Conservation (phyloP, 805 yeast species). For the Kodamaea fukazawae region DNA sequence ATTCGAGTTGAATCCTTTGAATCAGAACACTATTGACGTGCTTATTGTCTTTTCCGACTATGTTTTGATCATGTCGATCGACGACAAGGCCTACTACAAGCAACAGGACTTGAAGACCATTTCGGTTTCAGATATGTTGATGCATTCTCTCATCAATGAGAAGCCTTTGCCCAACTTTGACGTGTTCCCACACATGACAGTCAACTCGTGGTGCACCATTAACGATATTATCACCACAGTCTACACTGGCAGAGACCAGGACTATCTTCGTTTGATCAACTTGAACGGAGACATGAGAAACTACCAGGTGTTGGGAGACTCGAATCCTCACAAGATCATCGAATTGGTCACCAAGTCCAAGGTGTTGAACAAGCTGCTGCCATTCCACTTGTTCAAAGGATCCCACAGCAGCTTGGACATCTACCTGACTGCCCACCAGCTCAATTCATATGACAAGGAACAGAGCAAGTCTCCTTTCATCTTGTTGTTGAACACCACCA, state of each 20-base stretch:
- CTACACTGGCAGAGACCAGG: slow-evolving; percentile 28
- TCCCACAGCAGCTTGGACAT: slow-evolving; percentile 30
- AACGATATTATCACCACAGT: slow-evolving; percentile 52
- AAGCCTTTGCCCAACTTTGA: slow-evolving; percentile 57
- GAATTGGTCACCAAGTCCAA: slow-evolving; percentile 65
- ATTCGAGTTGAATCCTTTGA: slow-evolving; percentile 36
- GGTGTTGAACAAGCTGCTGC: slow-evolving; percentile 72
- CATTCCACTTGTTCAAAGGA: slow-evolving; percentile 79
- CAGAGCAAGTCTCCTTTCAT: slow-evolving; percentile 60
- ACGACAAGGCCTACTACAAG: slow-evolving; percentile 41
- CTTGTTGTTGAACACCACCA: slow-evolving; percentile 59
- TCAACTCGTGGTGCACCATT: slow-evolving; percentile 64
- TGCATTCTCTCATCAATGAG: slow-evolving; percentile 88
- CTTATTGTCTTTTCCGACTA: slow-evolving; percentile 80
- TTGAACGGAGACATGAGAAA: slow-evolving; percentile 21
- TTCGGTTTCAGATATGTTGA: slow-evolving; percentile 71
- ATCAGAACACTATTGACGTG: slow-evolving; percentile 39
- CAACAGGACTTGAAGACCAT: slow-evolving; percentile 40
- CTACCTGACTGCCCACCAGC: slow-evolving; percentile 71
- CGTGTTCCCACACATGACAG: slow-evolving; percentile 63
- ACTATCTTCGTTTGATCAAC: slow-evolving; percentile 26
- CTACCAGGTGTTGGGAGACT: slow-evolving; percentile 23
- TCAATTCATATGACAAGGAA: slow-evolving; percentile 50
- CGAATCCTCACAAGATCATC: slow-evolving; percentile 38
- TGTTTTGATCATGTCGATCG: slow-evolving; percentile 59